Evolutionary conservation across 495 filamentous ascomycete species (phyloP).

Genomic region (Physcia stellaris): DNA sequence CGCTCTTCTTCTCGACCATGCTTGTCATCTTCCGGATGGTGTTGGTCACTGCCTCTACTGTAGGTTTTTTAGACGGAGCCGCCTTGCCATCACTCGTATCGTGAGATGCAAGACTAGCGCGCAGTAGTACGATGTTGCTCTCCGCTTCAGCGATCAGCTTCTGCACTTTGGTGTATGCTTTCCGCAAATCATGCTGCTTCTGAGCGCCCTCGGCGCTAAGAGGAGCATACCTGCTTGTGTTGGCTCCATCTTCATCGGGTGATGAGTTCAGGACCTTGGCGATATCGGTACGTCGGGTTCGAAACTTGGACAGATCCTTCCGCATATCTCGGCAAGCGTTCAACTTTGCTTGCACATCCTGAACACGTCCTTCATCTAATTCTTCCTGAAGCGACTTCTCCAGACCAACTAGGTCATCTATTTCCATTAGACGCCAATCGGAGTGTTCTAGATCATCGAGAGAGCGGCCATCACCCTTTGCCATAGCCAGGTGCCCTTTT

Average conservation of each 20-base stretch:
- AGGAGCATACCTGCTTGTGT: slow-evolving; percentile 48
- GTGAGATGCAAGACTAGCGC: slow-evolving; percentile 53
- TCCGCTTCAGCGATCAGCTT: slow-evolving; percentile 66
- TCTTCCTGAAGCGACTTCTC: slow-evolving; percentile 38
- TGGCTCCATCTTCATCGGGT: slow-evolving; percentile 46
- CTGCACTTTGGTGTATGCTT: slow-evolving; percentile 52
- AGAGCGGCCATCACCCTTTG: slow-evolving; percentile 32
- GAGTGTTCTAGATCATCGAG: slow-evolving; percentile 50
- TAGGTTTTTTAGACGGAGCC: slow-evolving; percentile 43
- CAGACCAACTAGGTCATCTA: slow-evolving; percentile 44
- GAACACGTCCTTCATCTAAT: slow-evolving; percentile 51
- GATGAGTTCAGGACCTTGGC: slow-evolving; percentile 51
- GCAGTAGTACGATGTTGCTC: slow-evolving; percentile 66
- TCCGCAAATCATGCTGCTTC: slow-evolving; percentile 70
- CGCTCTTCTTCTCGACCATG: slow-evolving; percentile 78
- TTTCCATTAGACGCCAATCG: slow-evolving; percentile 58
- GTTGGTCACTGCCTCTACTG: slow-evolving; percentile 78
- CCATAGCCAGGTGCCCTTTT: slow-evolving; percentile 41
- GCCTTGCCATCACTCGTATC: slow-evolving; percentile 26
- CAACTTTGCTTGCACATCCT: slow-evolving; percentile 48
- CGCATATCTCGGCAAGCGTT: slow-evolving; percentile 44
- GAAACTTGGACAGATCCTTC: slow-evolving; percentile 52
- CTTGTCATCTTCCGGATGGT: slow-evolving; percentile 86
- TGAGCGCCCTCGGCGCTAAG: slow-evolving; percentile 67
- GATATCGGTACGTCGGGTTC: slow-evolving; percentile 57